Evolutionary conservation across 2,329 filamentous ascomycete species (phyloP), one percentile per base, ranked within the genome.

Genomic region (Sclerotinia trifoliorum): DNA sequence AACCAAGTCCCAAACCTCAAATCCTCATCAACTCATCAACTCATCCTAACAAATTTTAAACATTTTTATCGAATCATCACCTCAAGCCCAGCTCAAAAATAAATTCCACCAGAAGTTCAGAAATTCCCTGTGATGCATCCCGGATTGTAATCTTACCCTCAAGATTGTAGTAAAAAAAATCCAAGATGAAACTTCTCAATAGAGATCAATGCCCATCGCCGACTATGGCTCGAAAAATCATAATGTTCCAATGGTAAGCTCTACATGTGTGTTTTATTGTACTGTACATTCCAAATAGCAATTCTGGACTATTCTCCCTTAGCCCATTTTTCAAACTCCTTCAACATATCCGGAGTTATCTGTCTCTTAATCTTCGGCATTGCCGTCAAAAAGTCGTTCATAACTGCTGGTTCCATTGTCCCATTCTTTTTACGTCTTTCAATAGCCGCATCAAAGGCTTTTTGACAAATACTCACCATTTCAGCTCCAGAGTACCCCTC

Each of bases 401-500:
- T 79, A 73, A 77, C 73, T 74, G 82, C 71, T 73, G 79, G 75
- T 78, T 82, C 75, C 69, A 79, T 75, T 60, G 75, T 70, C 1
- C 74, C 75, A 5, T 71, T 73, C 75, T 81, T 77, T 74, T 82
- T 82, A 70, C 81, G 80, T 67, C 84, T 82, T 71, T 85, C 81
- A 76, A 88, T 74, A 70, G 85, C 80, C 54, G 78, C 80, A 76
- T 85, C 80, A 70, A 81, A 78, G 68, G 83, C 84, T 35, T 79
- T 80, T 72, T 84, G 80, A 70, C 83, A 85, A 26, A 90, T 83
- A 26, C 81, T 83, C 52, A 88, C 85, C 69, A 97, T 86, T 79
- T 97, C 94, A 0, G 94, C 93, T 2, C 94, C 94, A 1, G 93
- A 95, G 78, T 91, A 92, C 0, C 93, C 93, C 10, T 93, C 89